Conservation (phyloP, 2,329 filamentous ascomycete genomes). For the Hymenoscyphus scutula region DNA sequence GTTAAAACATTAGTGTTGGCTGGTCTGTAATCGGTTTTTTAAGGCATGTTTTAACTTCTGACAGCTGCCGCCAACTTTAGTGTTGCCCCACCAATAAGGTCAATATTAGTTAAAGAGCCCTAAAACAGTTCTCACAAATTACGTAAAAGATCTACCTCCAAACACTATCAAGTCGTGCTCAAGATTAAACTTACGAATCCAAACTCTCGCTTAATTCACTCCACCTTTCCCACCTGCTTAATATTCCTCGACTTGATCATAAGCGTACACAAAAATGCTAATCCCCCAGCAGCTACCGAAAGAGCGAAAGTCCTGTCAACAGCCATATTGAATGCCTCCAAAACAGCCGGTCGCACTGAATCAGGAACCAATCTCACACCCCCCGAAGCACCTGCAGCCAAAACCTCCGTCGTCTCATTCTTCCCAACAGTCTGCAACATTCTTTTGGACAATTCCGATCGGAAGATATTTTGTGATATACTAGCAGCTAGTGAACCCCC, state of each 20-base stretch:
- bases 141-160: too few relatives aligned
- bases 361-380: slow-evolving; percentile 55
- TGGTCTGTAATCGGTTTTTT: too few relatives aligned
- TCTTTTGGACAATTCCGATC: slow-evolving; percentile 16
- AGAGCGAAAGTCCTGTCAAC: slow-evolving; percentile 53
- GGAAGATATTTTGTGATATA: slow-evolving; percentile 49
- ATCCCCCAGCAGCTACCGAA: slow-evolving; percentile 39
- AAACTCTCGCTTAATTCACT: neutral
- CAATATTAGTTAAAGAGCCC: too few relatives aligned
- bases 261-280: slow-evolving; percentile 16
- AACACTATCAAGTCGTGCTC: too few relatives aligned
- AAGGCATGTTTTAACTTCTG: too few relatives aligned
- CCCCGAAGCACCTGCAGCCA: slow-evolving; percentile 45
- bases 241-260: slow-evolving; percentile 18
- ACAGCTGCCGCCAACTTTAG: too few relatives aligned
- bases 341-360: slow-evolving; percentile 49
- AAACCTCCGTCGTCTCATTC: slow-evolving; percentile 41
- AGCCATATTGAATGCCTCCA: slow-evolving; percentile 56
- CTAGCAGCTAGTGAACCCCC: slow-evolving; percentile 56
- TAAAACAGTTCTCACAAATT: too few relatives aligned
- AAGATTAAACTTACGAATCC: too few relatives aligned
- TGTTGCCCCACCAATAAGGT: too few relatives aligned
- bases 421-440: slow-evolving; percentile 16
- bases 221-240: slow-evolving; percentile 6
- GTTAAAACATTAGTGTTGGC: too few relatives aligned